These are phyloP conservation scores for Clarireedia homoeocarpa DNA, from an alignment of 2,329 filamentous ascomycete genomes.

Conservation along the genomic window DNA sequence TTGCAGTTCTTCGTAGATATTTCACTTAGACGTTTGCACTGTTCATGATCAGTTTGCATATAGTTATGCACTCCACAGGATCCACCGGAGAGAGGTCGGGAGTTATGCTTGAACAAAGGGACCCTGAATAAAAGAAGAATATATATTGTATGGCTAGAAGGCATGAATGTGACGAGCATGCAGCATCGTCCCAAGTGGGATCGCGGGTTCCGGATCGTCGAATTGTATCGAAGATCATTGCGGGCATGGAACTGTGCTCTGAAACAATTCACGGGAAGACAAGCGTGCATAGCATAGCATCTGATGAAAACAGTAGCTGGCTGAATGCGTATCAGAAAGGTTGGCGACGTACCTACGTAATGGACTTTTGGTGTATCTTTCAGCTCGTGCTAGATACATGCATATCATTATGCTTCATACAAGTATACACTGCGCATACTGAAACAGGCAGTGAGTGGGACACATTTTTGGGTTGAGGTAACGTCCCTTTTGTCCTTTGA, in stretches of 20 bases:
- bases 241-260: neutral
- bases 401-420: neutral
- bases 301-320: neutral
- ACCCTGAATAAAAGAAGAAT: neutral
- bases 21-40: too few species aligned
- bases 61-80: too few species aligned
- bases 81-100: too few species aligned
- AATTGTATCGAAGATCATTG: conserved; percentile 6
- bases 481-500: neutral
- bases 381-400: neutral
- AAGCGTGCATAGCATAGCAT: neutral
- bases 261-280: conserved; percentile 8
- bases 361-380: neutral
- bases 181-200: neutral
- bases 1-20: too few species aligned
- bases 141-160: neutral
- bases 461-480: neutral
- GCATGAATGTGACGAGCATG: neutral
- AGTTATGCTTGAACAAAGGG: neutral
- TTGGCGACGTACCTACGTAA: neutral
- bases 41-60: too few species aligned
- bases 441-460: neutral
- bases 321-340: neutral
- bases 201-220: neutral
- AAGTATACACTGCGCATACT: neutral